Conservation (phyloP, 768 basidiomycete species). For the Boletales sp. region DNA sequence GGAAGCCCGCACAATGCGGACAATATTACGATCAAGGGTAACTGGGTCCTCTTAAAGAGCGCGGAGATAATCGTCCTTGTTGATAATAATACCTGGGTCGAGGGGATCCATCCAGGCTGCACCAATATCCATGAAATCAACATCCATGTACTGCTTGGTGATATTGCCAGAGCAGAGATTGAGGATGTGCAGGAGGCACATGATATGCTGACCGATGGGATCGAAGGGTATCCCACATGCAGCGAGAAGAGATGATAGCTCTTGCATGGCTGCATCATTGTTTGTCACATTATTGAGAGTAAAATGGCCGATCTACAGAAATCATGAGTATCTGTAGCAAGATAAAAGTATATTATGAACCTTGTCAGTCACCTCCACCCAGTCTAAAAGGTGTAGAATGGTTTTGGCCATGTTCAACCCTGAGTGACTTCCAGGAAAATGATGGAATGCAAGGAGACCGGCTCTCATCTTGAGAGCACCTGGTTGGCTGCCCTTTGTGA, state of each 20-base stretch:
- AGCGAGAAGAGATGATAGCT: not conserved
- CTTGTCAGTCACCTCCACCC: not conserved
- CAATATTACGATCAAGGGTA: not conserved
- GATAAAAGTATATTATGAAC: not conserved
- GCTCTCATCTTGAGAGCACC: conserved; percentile 4
- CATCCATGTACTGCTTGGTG: not conserved
- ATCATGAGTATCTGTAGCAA: not conserved
- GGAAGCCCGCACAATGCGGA: not conserved
- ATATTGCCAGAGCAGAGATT: not conserved
- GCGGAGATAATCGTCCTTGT: not conserved
- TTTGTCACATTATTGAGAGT: not conserved
- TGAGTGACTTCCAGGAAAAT: conserved; percentile 10
- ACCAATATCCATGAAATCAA: not conserved
- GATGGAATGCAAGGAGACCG: conserved; percentile 14
- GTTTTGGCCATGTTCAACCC: conserved; percentile 1
- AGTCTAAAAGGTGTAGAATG: not conserved
- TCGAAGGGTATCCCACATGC: not conserved
- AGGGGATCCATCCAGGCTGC: not conserved
- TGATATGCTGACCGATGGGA: not conserved
- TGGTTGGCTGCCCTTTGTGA: not conserved
- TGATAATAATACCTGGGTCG: no score
- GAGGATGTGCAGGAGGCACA: not conserved
- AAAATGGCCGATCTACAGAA: not conserved
- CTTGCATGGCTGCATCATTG: not conserved
- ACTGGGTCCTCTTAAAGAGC: not conserved